Base-by-base conservation (phyloP, 805 yeast species). In the Groenewaldozyma salmanticensis region DNA sequence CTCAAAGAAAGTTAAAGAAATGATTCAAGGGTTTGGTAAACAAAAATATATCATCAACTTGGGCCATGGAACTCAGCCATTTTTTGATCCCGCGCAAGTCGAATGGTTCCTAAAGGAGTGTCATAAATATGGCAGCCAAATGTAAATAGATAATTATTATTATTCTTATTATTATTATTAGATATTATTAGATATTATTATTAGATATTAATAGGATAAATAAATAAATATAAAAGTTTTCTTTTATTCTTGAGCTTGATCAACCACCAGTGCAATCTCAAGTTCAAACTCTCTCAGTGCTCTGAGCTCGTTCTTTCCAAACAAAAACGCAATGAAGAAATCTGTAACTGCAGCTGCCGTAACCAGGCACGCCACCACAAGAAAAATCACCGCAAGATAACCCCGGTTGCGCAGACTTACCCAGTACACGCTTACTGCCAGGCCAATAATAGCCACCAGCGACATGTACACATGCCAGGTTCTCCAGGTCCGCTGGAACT, bases 61-160 rank as follows among this genome's bases (percentile, higher is more conserved):
- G 57, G 98, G 98, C 36, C 98, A 92, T 54, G 98, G 98, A 15
- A 92, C 98, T 18, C 96, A 87, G 60, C 98, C 98, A 18, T 86
- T 84, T 65, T 87, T 92, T 95, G 81, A 85, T 49, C 95, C 97
- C 7, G 95, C 83, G 49, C 81, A 81, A 60, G 75, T 92, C 47
- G 78, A 75, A 45, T 84, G 77, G 64, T 92, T 92, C 66, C 68
- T 92, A 57, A 67, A 85, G 61, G 96, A 86, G 61, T 81, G 92
- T 52, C 95, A 86, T 60, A 74, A 88, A 54, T 60, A 82, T 40
- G 95, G 95, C 29, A 31, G 20, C 24, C 16, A n/a, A 6, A 15
- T 31, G 36, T 17, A 27, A 27, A 33, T 18, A 15, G 17, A 29
- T 27, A n/a, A 13, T 5, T 35, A 13, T 9, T 35, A 35, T 35